These are phyloP conservation scores for Mucor plumbeus DNA, from an alignment of 371 early-diverging fungal genomes.

Conservation along the genomic window DNA sequence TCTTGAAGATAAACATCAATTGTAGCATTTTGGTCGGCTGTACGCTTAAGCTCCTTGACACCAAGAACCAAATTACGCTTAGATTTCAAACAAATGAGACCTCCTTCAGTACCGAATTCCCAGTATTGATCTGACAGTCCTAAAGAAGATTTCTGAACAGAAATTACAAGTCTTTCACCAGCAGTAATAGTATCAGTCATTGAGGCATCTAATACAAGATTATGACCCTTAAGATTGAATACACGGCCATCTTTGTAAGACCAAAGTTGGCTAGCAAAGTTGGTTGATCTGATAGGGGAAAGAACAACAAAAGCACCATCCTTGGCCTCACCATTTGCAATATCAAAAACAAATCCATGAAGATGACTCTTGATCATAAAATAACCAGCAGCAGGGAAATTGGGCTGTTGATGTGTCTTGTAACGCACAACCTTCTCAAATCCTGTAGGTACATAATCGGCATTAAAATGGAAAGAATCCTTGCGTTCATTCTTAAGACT, in stretches of 20 bases:
- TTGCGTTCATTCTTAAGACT: conserved; percentile 24
- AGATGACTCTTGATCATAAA: conserved; percentile 53
- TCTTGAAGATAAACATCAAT: conserved; percentile 47
- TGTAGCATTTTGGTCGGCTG: conserved; percentile 12
- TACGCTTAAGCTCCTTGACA: conserved; percentile 42
- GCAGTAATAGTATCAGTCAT: conserved; percentile 26
- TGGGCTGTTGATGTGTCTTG: conserved; percentile 30
- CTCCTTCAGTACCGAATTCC: conserved; percentile 37
- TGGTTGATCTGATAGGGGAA: conserved; percentile 34
- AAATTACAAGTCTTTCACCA: conserved; percentile 41
- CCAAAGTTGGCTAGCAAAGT: conserved; percentile 61
- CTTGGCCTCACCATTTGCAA: conserved; percentile 28
- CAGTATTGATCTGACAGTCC: conserved; percentile 44
- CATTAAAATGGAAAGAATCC: conserved; percentile 25
- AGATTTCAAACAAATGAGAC: conserved; percentile 36
- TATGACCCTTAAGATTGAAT: conserved; percentile 51
- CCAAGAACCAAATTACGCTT: conserved; percentile 41
- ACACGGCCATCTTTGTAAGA: conserved; percentile 54
- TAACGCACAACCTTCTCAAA: conserved; percentile 46
- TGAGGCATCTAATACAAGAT: conserved; percentile 42
- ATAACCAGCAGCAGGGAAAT: conserved; percentile 42
- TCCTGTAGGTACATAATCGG: conserved; percentile 44
- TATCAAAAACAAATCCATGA: conserved; percentile 49
- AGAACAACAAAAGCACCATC: conserved; percentile 40
- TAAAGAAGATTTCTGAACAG: conserved; percentile 26